Evolutionary conservation across 202 grass and related monocot genomes (phyloP).

Genomic region (Setaria italica): DNA sequence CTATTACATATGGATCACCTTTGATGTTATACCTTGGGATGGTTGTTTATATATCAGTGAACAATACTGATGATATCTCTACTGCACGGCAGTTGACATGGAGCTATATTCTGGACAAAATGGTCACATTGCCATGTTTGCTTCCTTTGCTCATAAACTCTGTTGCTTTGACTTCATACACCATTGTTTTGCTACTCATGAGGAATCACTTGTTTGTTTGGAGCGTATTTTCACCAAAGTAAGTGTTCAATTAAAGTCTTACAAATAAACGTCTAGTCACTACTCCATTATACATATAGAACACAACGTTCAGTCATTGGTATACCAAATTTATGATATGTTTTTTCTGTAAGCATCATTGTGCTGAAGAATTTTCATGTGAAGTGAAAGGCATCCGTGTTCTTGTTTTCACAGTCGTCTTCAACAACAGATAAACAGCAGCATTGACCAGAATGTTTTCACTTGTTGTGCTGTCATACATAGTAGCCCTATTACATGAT

Average conservation of each 20-base stretch:
- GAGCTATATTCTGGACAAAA: conserved; percentile 51
- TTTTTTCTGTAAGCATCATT: not conserved
- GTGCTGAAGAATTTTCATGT: not conserved
- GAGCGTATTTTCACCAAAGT: conserved; percentile 99
- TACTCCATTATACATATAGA: conserved; percentile 5
- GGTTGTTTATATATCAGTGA: conserved; percentile 62
- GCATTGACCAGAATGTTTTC: conserved; percentile 17
- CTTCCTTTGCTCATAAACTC: conserved; percentile 85
- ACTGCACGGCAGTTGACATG: conserved; percentile 43
- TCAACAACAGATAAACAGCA: not conserved
- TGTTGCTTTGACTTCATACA: conserved; percentile 75
- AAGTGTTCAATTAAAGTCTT: conserved; percentile 42
- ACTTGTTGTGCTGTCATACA: not conserved
- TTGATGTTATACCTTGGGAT: conserved; percentile 73
- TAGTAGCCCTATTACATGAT: not conserved
- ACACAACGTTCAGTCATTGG: not conserved
- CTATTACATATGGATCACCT: conserved; percentile 86
- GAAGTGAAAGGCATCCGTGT: not conserved
- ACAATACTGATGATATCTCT: conserved; percentile 44
- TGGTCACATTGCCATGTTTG: conserved; percentile 70
- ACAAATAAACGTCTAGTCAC: not conserved
- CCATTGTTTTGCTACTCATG: conserved; percentile 84
- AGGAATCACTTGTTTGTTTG: conserved; percentile 97
- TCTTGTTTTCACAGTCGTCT: not conserved
- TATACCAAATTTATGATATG: not conserved